Evolutionary conservation across 306 rosid species (phyloP).

Genomic region (Vicia sativa): DNA sequence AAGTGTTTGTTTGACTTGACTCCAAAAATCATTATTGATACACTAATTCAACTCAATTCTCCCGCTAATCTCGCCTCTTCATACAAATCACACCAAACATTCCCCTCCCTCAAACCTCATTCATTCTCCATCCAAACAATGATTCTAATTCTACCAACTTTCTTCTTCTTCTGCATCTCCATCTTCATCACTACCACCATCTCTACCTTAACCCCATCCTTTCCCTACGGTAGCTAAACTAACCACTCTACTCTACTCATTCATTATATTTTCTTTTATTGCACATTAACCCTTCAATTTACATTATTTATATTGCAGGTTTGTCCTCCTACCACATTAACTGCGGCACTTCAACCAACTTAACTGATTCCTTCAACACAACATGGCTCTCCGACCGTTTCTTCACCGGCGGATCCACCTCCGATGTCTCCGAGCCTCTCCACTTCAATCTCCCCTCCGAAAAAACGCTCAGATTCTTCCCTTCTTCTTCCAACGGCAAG

Average conservation of each 20-base stretch:
- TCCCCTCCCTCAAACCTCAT: not conserved
- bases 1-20: not conserved
- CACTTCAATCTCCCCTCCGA: conserved; percentile 64
- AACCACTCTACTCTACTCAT: not conserved
- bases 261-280: not conserved
- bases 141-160: conserved; percentile 27
- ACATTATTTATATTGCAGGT: conserved; percentile 39
- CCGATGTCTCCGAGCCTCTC: conserved; percentile 83
- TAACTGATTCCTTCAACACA: conserved; percentile 62
- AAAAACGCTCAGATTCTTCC: conserved; percentile 85
- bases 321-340: conserved; percentile 63
- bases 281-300: not conserved
- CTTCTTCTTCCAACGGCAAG: conserved; percentile 70
- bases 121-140: conserved; percentile 6
- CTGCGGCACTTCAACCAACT: conserved; percentile 67
- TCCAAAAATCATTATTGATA: not conserved
- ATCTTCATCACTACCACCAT: not conserved
- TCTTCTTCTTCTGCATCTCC: not conserved
- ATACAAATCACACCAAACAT: not conserved
- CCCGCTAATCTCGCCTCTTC: conserved; percentile 59
- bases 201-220: conserved; percentile 37
- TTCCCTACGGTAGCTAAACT: conserved; percentile 49
- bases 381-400: conserved; percentile 84
- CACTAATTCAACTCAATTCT: conserved; percentile 10
- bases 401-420: conserved; percentile 66